Base-by-base conservation (phyloP, 129 eudicot species). In the Erigeron canadensis region DNA sequence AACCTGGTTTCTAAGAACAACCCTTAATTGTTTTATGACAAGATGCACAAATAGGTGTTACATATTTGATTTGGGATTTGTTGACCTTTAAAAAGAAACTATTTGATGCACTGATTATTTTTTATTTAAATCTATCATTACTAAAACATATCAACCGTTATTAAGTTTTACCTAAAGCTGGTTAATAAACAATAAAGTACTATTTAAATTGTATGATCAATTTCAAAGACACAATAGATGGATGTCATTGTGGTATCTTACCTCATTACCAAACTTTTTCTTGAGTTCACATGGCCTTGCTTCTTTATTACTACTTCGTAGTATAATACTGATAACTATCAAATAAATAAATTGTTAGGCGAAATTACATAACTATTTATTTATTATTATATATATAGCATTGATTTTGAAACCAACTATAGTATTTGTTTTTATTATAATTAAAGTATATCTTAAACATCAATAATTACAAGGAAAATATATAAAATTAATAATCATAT, bases 261-360 rank as follows among this genome's bases (percentile, higher is more conserved):
- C 70, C 70, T 19, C 72, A 53, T 75, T 23, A 56, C 69, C 65
- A 39, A 61, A 60, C 81, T 68, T 69, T 28, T 77, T 22, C 70
- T 70, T 69, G 18, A n/a, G 44, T 23, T 50, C 81, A 77, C 76
- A 60, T 77, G 76, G 76, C 44, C 65, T 48, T 76, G 44, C 75
- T 76, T 77, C 81, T 59, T 70, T 77, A 69, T 50, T 69, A 71
- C 76, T 61, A 61, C 71, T 40, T 28, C 61, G 34, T 15, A 39
- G 47, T 4, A 46, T 45, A 67, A 68, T 60, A 60, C n/a, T n/a
- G n/a, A 8, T 60, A 28, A 28, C 34, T 63, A 45, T 19, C 8
- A 59, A 50, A 59, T 22, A 47, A 1, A 10, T 22, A 47, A 1
- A 10, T 34, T 66, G 69, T 76, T 62, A 37, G 63, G 41, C 41